These are phyloP conservation scores for Ustilago bromivora DNA, from an alignment of 1,284 basidiomycete species.

Conservation along the genomic window DNA sequence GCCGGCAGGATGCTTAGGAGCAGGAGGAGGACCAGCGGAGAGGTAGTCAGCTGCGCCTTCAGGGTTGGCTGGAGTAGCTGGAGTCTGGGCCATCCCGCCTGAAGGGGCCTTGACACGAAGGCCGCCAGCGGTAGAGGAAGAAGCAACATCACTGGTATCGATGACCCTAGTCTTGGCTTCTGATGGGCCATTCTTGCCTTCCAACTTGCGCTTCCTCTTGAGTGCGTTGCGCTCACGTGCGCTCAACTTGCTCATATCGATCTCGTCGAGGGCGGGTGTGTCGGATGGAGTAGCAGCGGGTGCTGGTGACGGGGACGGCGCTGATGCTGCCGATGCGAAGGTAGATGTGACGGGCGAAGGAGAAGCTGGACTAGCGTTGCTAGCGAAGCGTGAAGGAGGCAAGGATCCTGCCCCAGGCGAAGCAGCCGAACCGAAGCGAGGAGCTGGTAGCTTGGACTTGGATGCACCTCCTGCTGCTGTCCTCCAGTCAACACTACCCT, in stretches of 20 bases:
- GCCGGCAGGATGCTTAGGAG: conserved; percentile 46
- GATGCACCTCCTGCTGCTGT: conserved; percentile 40
- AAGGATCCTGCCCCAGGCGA: conserved; percentile 18
- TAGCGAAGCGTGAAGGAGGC: conserved; percentile 36
- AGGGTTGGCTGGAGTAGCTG: conserved; percentile 32
- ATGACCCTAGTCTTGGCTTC: conserved; percentile 43
- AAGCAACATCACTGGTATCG: conserved; percentile 72
- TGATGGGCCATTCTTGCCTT: conserved; percentile 73
- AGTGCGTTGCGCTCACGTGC: conserved; percentile 89
- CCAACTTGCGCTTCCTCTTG: conserved; percentile 88
- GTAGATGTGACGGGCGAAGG: conserved; percentile 30
- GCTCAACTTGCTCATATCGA: conserved; percentile 64
- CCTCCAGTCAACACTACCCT: conserved; percentile 46
- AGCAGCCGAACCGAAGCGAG: conserved; percentile 25
- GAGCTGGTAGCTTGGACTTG: conserved; percentile 39
- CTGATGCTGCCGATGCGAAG: conserved; percentile 13
- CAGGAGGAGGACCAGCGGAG: conserved; percentile 24
- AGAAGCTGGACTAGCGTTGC: conserved; percentile 23
- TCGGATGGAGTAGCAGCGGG: conserved; percentile 23
- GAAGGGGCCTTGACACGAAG: conserved; percentile 50
- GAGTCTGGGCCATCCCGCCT: conserved; percentile 26
- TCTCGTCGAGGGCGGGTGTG: conserved; percentile 44
- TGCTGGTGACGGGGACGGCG: conserved; percentile 32
- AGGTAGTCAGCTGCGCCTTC: conserved; percentile 36
- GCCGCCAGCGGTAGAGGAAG: conserved; percentile 19